phyloP scores from a whole-genome alignment of 2,329 filamentous ascomycete species.

The Fusarium sp. region DNA sequence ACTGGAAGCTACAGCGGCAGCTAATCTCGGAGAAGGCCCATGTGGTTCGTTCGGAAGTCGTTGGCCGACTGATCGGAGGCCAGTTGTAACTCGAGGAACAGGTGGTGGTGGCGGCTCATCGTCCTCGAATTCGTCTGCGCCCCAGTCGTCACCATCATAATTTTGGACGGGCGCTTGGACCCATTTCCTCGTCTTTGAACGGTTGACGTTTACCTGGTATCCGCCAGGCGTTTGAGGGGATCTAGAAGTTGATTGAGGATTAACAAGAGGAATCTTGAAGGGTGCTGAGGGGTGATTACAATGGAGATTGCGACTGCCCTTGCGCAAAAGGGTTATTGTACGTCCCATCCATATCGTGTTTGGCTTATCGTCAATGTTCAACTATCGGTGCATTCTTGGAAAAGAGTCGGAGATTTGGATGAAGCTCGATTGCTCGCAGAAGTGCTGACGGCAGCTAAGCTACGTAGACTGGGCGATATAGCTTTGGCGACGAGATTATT shows the following conservation, averaged over 20 bases:
- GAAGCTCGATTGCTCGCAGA: slow-evolving; percentile 12
- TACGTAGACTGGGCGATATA: slow-evolving; percentile 16
- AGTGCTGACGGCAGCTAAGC: slow-evolving; percentile 19
- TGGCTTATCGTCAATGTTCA: slow-evolving; percentile 24
- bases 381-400: slow-evolving; percentile 47
- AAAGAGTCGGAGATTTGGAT: slow-evolving; percentile 4
- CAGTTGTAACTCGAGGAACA: slow-evolving; percentile 47
- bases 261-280: slow-evolving; percentile 15
- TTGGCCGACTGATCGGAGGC: slow-evolving; percentile 49
- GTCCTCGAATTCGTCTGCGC: slow-evolving; percentile 75
- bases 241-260: slow-evolving; percentile 38
- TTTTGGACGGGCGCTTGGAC: slow-evolving; percentile 86
- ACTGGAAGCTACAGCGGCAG: slow-evolving; percentile 44
- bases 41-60: slow-evolving; percentile 49
- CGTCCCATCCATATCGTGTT: slow-evolving; percentile 50
- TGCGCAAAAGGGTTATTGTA: slow-evolving; percentile 50
- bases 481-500: slow-evolving; percentile 33
- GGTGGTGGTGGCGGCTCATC: slow-evolving; percentile 61
- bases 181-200: slow-evolving; percentile 95
- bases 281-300: slow-evolving; percentile 41
- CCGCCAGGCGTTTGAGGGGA: slow-evolving; percentile 52
- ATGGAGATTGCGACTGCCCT: slow-evolving; percentile 47
- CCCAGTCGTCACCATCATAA: slow-evolving; percentile 97
- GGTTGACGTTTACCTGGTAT: slow-evolving; percentile 89
- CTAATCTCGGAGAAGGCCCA: slow-evolving; percentile 44